These are phyloP conservation scores for Phlebopus sp. DNA, from an alignment of 1,284 basidiomycete species.

Conservation along the genomic window DNA sequence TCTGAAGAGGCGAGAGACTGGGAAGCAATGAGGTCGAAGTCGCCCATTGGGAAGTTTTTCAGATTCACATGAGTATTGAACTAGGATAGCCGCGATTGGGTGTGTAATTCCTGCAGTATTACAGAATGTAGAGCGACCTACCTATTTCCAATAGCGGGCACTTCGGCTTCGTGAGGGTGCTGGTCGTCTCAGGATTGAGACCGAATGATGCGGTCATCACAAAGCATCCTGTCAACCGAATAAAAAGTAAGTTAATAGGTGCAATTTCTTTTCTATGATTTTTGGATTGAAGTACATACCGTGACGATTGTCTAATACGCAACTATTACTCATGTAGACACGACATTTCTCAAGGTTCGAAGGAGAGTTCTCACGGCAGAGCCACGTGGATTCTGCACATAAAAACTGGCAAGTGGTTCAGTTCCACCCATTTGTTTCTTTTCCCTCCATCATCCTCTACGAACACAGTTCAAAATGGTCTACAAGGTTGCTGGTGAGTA, in stretches of 20 bases:
- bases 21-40: constrained; percentile 56
- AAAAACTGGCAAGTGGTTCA: constrained; percentile 36
- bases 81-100: constrained; percentile 10
- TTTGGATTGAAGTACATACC: background rate
- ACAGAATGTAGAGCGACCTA: constrained; percentile 8
- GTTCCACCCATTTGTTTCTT: constrained; percentile 36
- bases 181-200: background rate
- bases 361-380: constrained; percentile 26
- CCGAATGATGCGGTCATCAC: background rate
- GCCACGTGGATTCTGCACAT: constrained; percentile 28
- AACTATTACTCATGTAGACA: background rate
- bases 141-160: constrained; percentile 67
- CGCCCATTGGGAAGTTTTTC: constrained; percentile 32
- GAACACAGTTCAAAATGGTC: constrained; percentile 55
- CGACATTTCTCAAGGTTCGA: constrained; percentile 14
- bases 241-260: background rate
- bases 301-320: background rate
- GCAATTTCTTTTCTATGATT: background rate
- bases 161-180: constrained; percentile 5
- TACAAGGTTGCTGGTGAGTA: constrained; percentile 79
- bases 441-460: constrained; percentile 28
- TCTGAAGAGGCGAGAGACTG: constrained; percentile 67
- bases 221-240: too few species aligned
- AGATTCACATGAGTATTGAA: constrained; percentile 61
- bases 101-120: constrained; percentile 10